Conservation (phyloP, 345 rosid species). For the Gossypioides kirkii region DNA sequence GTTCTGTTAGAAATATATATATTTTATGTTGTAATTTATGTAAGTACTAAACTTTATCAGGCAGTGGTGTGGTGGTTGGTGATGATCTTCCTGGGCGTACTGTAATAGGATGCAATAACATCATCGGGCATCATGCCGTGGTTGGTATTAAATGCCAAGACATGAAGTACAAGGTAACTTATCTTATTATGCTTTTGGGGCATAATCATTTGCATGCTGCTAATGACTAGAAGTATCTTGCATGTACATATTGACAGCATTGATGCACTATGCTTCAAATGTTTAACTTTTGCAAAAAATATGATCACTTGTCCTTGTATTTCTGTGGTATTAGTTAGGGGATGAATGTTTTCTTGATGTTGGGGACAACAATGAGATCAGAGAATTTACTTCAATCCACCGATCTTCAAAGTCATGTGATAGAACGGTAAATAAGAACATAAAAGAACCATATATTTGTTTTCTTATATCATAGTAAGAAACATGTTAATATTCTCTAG, state of each 20-base stretch:
- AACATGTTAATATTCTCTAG: not conserved
- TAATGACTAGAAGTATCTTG: not conserved
- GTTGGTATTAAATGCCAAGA: conserved; percentile 95
- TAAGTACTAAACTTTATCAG: conserved; percentile 37
- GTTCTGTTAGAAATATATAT: not conserved
- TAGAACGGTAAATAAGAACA: conserved; percentile 43
- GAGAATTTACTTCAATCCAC: conserved; percentile 81
- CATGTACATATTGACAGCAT: not conserved
- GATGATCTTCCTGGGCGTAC: conserved; percentile 80
- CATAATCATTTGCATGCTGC: not conserved
- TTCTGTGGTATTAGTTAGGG: conserved; percentile 41
- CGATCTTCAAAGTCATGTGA: conserved; percentile 77
- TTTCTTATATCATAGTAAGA: not conserved
- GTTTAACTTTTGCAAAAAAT: not conserved
- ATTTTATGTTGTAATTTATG: conserved; percentile 5
- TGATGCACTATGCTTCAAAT: not conserved
- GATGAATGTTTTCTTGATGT: conserved; percentile 75
- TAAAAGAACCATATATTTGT: not conserved
- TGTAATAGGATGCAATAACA: conserved; percentile 57
- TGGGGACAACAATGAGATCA: conserved; percentile 82
- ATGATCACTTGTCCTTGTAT: not conserved
- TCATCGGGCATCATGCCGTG: conserved; percentile 72
- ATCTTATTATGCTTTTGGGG: not conserved
- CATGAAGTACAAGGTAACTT: conserved; percentile 70
- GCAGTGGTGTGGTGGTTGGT: conserved; percentile 93